Evolutionary conservation across 495 filamentous ascomycete species (phyloP), one percentile per base, ranked within the genome.

Genomic region (Saxispiralis lemnorum): DNA sequence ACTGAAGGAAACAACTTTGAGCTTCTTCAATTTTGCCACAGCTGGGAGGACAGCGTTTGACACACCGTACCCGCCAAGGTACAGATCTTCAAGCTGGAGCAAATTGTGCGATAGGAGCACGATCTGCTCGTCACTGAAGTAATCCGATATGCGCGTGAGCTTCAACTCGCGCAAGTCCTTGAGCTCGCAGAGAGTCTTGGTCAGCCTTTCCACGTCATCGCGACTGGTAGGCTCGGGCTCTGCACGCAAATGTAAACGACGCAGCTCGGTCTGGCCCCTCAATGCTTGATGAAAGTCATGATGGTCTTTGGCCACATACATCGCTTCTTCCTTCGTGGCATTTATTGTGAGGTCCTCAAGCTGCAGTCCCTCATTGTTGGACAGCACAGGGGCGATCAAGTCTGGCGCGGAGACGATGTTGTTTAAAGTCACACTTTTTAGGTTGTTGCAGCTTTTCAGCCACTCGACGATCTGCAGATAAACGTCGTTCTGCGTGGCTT

Each of bases 221-320:
- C 57, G 42, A 16, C 50, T 54, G 6, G 58, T 47, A 1, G 63
- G 63, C n/a, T 70, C 66, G 12, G 60, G 55, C 31, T 77, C 69
- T 6, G 69, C 73, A 30, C 58, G 55, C 7, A 79, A 61, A 16
- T 49, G 55, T 3, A 79, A 61, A 21, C 40, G 54, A 38, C 64
- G 54, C 7, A 79, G 56, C 7, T 55, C 61, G 0, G 45, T 47
- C 46, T 78, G 74, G 33, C 59, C 51, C 2, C 59, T 48, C 14
- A 79, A 53, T 7, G 72, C 70, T 38, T 60, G 56, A 45, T 78
- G 71, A 40, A 78, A 76, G 18, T 56, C 54, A 31, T 58, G 53
- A 41, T 59, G 64, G 16, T 60, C 56, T 18, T 57, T 49, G 47
- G 70, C 61, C 3, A 52, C 31, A 49, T 76, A 78, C 1, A 59